These are phyloP conservation scores for Fonsecaea erecta DNA, from an alignment of 2,329 filamentous ascomycete genomes.

Conservation along the genomic window DNA sequence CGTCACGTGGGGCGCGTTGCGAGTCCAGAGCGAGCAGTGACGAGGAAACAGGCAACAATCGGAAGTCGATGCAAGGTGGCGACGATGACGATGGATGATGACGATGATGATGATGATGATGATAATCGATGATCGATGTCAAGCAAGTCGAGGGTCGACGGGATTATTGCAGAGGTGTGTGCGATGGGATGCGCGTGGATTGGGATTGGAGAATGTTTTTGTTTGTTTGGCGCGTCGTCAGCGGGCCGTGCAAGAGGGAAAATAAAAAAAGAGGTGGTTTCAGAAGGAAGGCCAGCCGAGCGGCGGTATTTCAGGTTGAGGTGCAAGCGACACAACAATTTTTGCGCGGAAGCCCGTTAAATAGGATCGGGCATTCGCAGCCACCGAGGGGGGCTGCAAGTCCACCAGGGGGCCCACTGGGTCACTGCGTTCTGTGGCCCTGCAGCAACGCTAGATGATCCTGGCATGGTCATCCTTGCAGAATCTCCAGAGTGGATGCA, in stretches of 20 bases:
- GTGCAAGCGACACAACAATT: constrained; percentile 4
- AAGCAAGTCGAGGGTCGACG: not conserved
- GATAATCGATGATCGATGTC: not conserved
- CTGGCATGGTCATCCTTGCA: constrained; percentile 1
- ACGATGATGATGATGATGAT: not conserved
- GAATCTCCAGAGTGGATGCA: constrained; percentile 1
- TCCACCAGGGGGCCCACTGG: not conserved
- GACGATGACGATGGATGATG: not conserved
- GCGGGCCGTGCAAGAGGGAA: not conserved
- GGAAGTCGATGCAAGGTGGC: not conserved
- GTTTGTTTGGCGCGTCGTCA: constrained; percentile 3
- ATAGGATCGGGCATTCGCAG: constrained; percentile 6
- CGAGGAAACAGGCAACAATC: not conserved
- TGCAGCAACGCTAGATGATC: not conserved
- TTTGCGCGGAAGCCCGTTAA: constrained; percentile 6
- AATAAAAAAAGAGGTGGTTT: not conserved
- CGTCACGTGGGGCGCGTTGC: constrained; percentile 1
- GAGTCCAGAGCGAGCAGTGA: not conserved
- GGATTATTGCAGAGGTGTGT: not conserved
- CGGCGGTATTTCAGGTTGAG: constrained; percentile 6
- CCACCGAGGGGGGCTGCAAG: constrained; percentile 3
- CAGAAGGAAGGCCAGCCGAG: constrained; percentile 5
- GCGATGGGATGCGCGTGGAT: not conserved
- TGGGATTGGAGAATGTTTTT: constrained; percentile 4
- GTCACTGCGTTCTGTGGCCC: not conserved